Evolutionary conservation across 768 basidiomycete species (phyloP).

Genomic region (Lentinula edodes): DNA sequence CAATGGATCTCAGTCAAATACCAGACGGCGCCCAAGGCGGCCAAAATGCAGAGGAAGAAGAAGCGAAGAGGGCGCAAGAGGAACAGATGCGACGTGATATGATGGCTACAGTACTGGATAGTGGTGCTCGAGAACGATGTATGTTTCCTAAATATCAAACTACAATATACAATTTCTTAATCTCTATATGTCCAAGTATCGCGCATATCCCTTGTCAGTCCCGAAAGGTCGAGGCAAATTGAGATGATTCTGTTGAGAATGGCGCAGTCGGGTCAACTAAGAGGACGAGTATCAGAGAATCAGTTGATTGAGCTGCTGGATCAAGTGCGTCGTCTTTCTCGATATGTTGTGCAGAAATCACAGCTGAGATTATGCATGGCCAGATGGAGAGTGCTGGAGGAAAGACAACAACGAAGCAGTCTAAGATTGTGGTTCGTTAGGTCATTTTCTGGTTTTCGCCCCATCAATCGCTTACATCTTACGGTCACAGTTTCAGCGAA

Average conservation of each 20-base stretch:
- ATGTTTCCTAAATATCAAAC: constrained; percentile 18
- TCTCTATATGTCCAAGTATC: constrained; percentile 47
- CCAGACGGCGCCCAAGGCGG: constrained; percentile 4
- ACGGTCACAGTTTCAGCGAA: constrained; percentile 49
- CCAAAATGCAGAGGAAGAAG: constrained; percentile 39
- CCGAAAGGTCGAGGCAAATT: constrained; percentile 75
- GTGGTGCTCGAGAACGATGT: constrained; percentile 80
- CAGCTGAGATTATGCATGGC: background rate
- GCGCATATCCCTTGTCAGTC: constrained; percentile 82
- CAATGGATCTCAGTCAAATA: constrained; percentile 7
- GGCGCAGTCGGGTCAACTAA: constrained; percentile 79
- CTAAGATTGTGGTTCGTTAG: constrained; percentile 47
- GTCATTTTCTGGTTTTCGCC: background rate
- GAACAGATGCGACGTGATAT: constrained; percentile 74
- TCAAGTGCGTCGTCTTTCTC: constrained; percentile 49
- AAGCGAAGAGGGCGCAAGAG: constrained; percentile 54
- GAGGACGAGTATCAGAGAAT: constrained; percentile 68
- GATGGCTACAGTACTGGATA: constrained; percentile 72
- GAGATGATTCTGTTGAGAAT: constrained; percentile 74
- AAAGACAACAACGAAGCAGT: constrained; percentile 45
- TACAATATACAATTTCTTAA: background rate
- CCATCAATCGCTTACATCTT: background rate
- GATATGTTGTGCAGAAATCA: background rate
- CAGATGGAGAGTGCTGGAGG: constrained; percentile 55
- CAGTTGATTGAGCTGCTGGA: constrained; percentile 84